These are phyloP conservation scores for Globisporangium canariense DNA, from an alignment of 352 stramenopile genomes.

Conservation along the genomic window DNA sequence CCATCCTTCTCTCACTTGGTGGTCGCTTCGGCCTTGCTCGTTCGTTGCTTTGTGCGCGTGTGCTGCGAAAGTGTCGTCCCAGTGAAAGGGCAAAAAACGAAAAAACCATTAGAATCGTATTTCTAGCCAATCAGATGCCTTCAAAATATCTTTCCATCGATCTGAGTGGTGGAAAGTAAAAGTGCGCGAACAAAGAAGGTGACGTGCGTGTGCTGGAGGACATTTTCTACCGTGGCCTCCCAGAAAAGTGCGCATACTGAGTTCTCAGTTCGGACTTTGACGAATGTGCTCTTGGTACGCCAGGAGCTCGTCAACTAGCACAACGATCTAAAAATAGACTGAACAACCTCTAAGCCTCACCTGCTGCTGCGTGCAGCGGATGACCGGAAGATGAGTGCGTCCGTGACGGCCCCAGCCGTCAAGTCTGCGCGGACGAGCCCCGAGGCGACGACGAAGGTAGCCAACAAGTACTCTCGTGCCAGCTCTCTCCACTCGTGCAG, in stretches of 20 bases:
- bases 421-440: conserved; percentile 6
- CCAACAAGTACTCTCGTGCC: no score
- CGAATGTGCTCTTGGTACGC: no score
- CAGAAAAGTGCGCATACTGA: no score
- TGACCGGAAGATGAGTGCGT: background rate
- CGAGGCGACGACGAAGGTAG: conserved; percentile 12
- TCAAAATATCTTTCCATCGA: background rate
- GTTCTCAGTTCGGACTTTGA: no score
- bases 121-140: background rate
- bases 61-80: background rate
- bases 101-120: background rate
- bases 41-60: background rate
- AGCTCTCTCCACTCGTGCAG: no score
- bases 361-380: background rate
- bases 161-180: conserved; percentile 1
- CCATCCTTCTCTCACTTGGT: background rate
- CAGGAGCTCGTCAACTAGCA: background rate
- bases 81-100: background rate
- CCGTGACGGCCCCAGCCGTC: background rate
- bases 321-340: background rate
- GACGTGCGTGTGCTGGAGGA: conserved; percentile 1
- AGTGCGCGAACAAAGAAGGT: conserved; percentile 6
- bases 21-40: background rate
- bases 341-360: no score
- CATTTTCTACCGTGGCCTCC: background rate